A percentile compares a stretch with the other conserved stretches of the same genome.
phyloP scores from a whole-genome alignment of 192 early-diverging fungal genomes.

The Dispira simplex region DNA sequence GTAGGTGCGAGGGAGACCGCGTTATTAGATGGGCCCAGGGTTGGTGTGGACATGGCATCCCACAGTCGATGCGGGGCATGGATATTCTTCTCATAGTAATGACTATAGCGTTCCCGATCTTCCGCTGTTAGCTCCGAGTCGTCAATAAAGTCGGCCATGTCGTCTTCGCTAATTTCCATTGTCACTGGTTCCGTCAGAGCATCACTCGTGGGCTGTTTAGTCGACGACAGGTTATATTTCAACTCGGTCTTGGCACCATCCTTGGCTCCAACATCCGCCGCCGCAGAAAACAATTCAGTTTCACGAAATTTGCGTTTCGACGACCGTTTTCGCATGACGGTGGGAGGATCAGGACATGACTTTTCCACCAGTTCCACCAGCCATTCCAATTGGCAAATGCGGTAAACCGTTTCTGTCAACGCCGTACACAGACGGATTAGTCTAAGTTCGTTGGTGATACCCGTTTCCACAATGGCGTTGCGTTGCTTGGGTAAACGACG shows the following conservation, averaged over 20 bases:
- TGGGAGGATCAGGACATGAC: constrained; percentile 12
- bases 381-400: constrained; percentile 16
- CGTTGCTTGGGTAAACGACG: constrained; percentile 14
- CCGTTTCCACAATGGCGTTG: constrained; percentile 15
- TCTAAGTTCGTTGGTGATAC: constrained; percentile 3
- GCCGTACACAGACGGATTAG: constrained; percentile 11
- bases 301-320: not conserved
- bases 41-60: too few relatives aligned
- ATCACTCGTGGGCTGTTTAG: not conserved
- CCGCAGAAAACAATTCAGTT: not conserved
- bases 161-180: constrained; percentile 12
- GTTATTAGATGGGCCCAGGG: too few relatives aligned
- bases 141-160: constrained; percentile 28
- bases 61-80: too few relatives aligned
- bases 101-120: constrained; percentile 3
- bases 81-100: not conserved
- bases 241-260: not conserved
- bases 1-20: too few relatives aligned
- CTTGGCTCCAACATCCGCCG: not conserved
- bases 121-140: constrained; percentile 17
- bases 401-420: constrained; percentile 13
- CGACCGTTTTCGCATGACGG: not conserved
- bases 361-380: constrained; percentile 12
- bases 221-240: not conserved
- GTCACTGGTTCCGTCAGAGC: not conserved